phyloP scores from a whole-genome alignment of 1,284 basidiomycete species.

The Apiotrichum veenhuisii region DNA sequence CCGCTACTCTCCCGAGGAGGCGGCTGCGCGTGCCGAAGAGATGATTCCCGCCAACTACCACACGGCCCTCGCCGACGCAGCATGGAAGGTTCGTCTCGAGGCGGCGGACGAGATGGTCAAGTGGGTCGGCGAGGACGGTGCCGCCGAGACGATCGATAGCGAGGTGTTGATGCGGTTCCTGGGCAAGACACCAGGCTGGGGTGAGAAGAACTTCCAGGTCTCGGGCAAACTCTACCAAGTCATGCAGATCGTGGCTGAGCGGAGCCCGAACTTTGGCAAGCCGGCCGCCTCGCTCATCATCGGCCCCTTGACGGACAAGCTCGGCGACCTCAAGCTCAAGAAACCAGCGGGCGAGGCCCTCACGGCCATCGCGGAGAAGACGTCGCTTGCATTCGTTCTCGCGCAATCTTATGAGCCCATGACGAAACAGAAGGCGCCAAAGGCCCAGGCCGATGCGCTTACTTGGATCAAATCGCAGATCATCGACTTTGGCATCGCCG shows the following conservation, averaged over 20 bases:
- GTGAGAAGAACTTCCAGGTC: slow-evolving; percentile 98
- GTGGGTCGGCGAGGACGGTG: slow-evolving; percentile 64
- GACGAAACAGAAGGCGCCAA: slow-evolving; percentile 92
- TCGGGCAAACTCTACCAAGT: slow-evolving; percentile 80
- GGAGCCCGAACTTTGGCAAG: slow-evolving; percentile 76
- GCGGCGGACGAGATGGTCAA: slow-evolving; percentile 78
- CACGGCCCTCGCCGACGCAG: slow-evolving; percentile 71
- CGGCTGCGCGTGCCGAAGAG: slow-evolving; percentile 72
- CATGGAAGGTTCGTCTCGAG: slow-evolving; percentile 90
- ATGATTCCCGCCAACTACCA: slow-evolving; percentile 70
- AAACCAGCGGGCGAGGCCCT: slow-evolving; percentile 92
- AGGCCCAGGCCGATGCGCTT: slow-evolving; percentile 88
- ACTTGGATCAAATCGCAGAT: slow-evolving; percentile 84
- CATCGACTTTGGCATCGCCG: slow-evolving; percentile 87
- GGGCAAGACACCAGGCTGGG: slow-evolving; percentile 87
- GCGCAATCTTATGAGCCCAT: slow-evolving; percentile 88
- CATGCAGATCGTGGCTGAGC: slow-evolving; percentile 68
- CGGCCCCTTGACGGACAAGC: slow-evolving; percentile 85
- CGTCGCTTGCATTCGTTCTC: slow-evolving; percentile 89
- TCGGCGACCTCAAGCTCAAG: slow-evolving; percentile 95
- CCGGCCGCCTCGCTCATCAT: slow-evolving; percentile 79
- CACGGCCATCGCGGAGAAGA: slow-evolving; percentile 79
- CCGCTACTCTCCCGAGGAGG: slow-evolving; percentile 87
- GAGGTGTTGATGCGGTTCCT: slow-evolving; percentile 89
- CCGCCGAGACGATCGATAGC: slow-evolving; percentile 67